Evolutionary conservation across 106 monocot species (phyloP), one percentile per base, ranked within the genome.

Genomic region (Ottelia alismoides): DNA sequence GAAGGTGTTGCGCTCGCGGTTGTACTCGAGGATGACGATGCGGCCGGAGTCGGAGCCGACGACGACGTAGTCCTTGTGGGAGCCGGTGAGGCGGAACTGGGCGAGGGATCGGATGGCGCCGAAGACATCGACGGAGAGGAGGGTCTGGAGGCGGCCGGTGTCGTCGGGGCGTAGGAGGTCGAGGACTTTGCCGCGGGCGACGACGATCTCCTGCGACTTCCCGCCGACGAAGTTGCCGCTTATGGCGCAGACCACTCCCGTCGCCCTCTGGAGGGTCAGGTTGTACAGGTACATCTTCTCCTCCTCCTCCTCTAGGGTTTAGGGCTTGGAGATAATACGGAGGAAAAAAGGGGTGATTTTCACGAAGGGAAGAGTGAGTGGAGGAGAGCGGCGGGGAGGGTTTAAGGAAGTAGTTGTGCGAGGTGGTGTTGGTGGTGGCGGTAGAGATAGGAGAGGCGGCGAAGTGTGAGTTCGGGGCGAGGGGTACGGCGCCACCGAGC

Each of bases 41-140:
- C 96, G 73, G 49, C 96, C 96, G 50, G 96, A 98, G 56, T 98
- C 96, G 51, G 96, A 85, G 23, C 96, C 96, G 22, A 89, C 96
- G 45, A 89, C 85, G 20, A 98, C 28, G 70, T 82, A 85, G 60
- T 98, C 89, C 68, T 98, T 98, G 31, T 82, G 89, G 53, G 96
- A 76, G 14, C 96, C 96, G 40, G 96, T 98, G 57, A 98, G 85
- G 55, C 96, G 96, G 72, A 98, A 89, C 70, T 88, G 96, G 31
- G 76, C 70, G 19, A 98, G 85, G 29, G 89, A 98, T 20, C 96
- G 76, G 49, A 98, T 61, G 48, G 74, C 72, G 28, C 96, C 96
- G 59, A 98, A 89, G 47, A 89, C 74, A 27, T 98, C 89, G 57
- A 98, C 89, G 50, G 89, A 98, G 76, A 64, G 85, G 25, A 98